Evolutionary conservation across 495 filamentous ascomycete genomes (phyloP).

Genomic region (Penicillium silybi): DNA sequence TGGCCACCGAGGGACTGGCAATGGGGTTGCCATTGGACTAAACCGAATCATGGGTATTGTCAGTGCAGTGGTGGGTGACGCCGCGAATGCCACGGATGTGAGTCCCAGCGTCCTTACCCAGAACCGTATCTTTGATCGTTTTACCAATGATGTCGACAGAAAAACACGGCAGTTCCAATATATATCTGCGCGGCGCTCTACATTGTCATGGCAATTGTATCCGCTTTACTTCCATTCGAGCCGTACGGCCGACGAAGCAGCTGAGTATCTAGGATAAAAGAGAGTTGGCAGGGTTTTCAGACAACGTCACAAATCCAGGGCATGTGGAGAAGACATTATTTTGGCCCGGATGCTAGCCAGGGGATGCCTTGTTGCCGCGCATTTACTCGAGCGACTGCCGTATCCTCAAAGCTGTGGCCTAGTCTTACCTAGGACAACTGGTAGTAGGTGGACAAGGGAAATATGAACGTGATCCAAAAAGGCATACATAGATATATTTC

Average conservation of each 20-base stretch:
- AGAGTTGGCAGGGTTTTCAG: background rate
- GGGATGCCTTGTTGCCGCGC: too few relatives aligned
- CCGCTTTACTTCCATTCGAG: slow-evolving; percentile 65
- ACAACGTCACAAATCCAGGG: background rate
- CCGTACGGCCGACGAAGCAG: slow-evolving; percentile 65
- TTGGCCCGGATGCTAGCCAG: too few relatives aligned
- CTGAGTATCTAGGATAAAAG: slow-evolving; percentile 15
- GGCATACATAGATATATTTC: too few relatives aligned
- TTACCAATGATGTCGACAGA: slow-evolving; percentile 19
- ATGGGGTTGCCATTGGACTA: slow-evolving; percentile 63
- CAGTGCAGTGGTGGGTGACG: slow-evolving; percentile 59
- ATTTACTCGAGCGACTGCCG: too few relatives aligned
- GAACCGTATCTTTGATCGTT: background rate
- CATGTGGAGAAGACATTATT: background rate
- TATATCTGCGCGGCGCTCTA: slow-evolving; percentile 67
- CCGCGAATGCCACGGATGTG: slow-evolving; percentile 51
- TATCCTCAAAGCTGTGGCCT: too few relatives aligned
- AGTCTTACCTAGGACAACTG: too few relatives aligned
- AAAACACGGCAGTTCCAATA: slow-evolving; percentile 58
- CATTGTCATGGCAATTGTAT: slow-evolving; percentile 58
- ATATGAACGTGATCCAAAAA: too few relatives aligned
- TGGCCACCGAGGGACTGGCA: slow-evolving; percentile 66
- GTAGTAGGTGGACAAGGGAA: too few relatives aligned
- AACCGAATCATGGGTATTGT: slow-evolving; percentile 73
- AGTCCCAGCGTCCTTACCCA: background rate